Percentiles rank a stretch among this genome's conserved stretches.
Conservation (phyloP, 192 early-diverging fungal species). For the Gonapodya prolifera region DNA sequence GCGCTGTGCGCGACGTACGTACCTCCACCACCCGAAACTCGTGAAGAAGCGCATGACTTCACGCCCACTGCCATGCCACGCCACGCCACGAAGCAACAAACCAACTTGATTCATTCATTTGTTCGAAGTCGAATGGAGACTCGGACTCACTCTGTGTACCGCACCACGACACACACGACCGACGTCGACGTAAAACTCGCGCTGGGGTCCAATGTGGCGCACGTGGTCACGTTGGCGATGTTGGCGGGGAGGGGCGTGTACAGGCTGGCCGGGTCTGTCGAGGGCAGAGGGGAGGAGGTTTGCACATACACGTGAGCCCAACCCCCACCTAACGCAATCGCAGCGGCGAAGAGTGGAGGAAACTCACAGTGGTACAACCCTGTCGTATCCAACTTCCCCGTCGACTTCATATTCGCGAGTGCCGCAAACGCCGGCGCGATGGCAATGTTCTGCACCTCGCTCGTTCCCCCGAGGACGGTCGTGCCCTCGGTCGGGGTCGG, state of each 20-base stretch:
- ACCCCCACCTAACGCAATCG: no score
- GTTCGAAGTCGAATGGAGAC: no score
- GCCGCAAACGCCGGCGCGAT: not conserved
- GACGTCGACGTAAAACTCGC: not conserved
- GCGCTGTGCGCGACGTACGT: not conserved
- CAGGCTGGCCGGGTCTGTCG: not conserved
- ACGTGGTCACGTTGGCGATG: not conserved
- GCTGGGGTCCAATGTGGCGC: not conserved
- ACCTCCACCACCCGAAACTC: constrained; percentile 27
- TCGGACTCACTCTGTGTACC: not conserved
- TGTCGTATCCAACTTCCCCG: not conserved
- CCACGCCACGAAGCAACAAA: no score
- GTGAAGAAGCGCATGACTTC: constrained; percentile 34
- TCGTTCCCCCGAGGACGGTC: not conserved
- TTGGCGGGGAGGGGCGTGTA: not conserved
- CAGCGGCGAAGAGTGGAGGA: not conserved
- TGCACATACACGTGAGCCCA: no score
- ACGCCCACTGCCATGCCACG: constrained; percentile 12
- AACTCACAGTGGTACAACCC: not conserved
- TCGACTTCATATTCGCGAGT: not conserved
- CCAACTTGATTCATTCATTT: no score
- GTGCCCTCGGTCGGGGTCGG: not conserved
- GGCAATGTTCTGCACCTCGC: not conserved
- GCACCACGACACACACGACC: not conserved
- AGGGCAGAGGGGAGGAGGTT: no score